Conservation (phyloP, 306 rosid genomes). For the Quercus wislizeni region DNA sequence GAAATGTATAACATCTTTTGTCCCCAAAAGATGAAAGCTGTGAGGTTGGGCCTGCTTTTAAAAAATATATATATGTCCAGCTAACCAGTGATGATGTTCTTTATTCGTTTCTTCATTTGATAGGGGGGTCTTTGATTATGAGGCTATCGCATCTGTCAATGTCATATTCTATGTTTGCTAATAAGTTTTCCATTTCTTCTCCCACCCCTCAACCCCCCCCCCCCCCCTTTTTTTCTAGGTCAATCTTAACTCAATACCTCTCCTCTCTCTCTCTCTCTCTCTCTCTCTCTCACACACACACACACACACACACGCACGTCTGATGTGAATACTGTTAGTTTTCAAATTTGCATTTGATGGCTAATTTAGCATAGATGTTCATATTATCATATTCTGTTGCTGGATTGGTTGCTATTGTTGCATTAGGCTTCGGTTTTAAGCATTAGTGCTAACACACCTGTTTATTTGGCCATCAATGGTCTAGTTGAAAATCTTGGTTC, state of each 20-base stretch:
- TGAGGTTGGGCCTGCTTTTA: neutral
- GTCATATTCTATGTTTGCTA: neutral
- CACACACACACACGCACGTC: too few species aligned
- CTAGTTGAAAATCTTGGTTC: too few species aligned
- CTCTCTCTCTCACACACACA: neutral
- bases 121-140: neutral
- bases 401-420: too few species aligned
- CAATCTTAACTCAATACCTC: neutral
- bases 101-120: neutral
- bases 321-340: neutral
- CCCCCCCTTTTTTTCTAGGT: neutral
- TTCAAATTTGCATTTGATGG: too few species aligned
- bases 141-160: neutral
- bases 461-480: too few species aligned
- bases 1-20: neutral
- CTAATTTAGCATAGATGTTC: too few species aligned
- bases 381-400: too few species aligned
- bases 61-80: neutral
- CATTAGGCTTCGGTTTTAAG: too few species aligned
- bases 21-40: neutral
- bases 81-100: neutral
- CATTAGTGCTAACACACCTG: too few species aligned
- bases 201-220: too few species aligned
- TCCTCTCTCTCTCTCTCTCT: neutral
- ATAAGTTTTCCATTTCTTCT: neutral